Conservation (phyloP, 176 grass and related monocot genomes). For the Oryza officinalis region DNA sequence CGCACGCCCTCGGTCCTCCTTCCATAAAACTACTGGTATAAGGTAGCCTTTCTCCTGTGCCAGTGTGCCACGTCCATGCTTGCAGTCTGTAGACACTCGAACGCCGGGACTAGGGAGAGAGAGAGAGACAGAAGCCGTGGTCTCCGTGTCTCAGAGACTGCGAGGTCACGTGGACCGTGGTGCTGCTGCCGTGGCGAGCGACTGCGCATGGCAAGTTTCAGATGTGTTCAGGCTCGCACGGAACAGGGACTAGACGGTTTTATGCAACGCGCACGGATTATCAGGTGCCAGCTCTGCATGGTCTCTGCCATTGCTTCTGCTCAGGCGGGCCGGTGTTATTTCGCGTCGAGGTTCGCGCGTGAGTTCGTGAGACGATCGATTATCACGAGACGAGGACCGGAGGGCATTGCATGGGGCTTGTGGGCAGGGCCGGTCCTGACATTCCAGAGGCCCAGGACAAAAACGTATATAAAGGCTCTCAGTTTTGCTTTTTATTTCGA, state of each 20-base stretch:
- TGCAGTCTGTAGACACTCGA: not conserved
- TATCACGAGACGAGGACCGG: slow-evolving; percentile 1
- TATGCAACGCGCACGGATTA: slow-evolving; percentile 49
- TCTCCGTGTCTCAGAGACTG: too few species aligned
- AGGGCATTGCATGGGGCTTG: too few species aligned
- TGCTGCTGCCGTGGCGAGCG: not conserved
- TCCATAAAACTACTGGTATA: not conserved
- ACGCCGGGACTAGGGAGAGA: not conserved
- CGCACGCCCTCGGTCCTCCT: not conserved
- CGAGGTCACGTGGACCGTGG: too few species aligned
- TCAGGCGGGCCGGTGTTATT: not conserved
- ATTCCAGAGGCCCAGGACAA: too few species aligned
- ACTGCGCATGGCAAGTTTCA: not conserved
- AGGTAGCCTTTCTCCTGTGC: not conserved
- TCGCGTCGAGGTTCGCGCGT: not conserved
- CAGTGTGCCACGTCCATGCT: not conserved
- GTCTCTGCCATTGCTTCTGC: not conserved
- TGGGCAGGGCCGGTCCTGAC: too few species aligned
- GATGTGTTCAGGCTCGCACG: not conserved
- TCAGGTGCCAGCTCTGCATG: slow-evolving; percentile 31
- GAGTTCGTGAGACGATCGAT: not conserved
- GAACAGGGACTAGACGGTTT: slow-evolving; percentile 13
- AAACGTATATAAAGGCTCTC: too few species aligned
- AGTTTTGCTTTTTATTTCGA: too few species aligned
- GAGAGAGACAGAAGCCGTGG: too few species aligned